A percentile compares a stretch with the other conserved stretches of the same genome.
phyloP scores from a whole-genome alignment of 202 grass and related monocot species.

The Saccharum hybrid region DNA sequence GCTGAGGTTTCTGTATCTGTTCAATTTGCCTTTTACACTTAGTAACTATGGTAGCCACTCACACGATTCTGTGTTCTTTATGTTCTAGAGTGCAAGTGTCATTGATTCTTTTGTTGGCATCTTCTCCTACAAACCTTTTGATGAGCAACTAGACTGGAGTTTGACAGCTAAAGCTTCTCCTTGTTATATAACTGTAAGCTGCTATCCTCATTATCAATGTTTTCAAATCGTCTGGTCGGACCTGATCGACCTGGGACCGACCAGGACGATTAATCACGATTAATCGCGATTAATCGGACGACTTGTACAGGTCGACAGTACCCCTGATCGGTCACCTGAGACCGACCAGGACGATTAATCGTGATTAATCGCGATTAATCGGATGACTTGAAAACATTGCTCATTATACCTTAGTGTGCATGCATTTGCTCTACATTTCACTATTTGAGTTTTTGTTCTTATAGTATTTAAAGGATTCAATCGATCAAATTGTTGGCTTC shows the following conservation, averaged over 20 bases:
- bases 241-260: too few relatives aligned
- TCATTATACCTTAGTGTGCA: conserved; percentile 13
- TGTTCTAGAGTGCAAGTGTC: conserved; percentile 71
- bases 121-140: conserved; percentile 93
- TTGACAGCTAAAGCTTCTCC: conserved; percentile 93
- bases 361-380: too few relatives aligned
- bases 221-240: too few relatives aligned
- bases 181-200: conserved; percentile 93
- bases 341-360: too few relatives aligned
- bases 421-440: conserved; percentile 37
- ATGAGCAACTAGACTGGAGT: conserved; percentile 91
- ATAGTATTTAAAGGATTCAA: conserved; percentile 91
- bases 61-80: conserved; percentile 28
- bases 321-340: too few relatives aligned
- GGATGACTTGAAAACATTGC: too few relatives aligned
- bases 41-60: conserved; percentile 11
- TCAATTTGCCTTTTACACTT: conserved; percentile 21
- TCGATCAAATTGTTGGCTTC: conserved; percentile 85
- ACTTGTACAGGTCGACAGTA: too few relatives aligned
- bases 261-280: too few relatives aligned
- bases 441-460: conserved; percentile 46
- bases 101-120: conserved; percentile 80
- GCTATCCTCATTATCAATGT: conserved; percentile 44
- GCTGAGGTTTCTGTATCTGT: conserved; percentile 74
- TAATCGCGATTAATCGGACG: too few relatives aligned